A percentile compares a stretch with the other conserved stretches of the same genome.
phyloP scores from a whole-genome alignment of 2,329 filamentous ascomycete species.

The Scopulariopsis brevicaulis region DNA sequence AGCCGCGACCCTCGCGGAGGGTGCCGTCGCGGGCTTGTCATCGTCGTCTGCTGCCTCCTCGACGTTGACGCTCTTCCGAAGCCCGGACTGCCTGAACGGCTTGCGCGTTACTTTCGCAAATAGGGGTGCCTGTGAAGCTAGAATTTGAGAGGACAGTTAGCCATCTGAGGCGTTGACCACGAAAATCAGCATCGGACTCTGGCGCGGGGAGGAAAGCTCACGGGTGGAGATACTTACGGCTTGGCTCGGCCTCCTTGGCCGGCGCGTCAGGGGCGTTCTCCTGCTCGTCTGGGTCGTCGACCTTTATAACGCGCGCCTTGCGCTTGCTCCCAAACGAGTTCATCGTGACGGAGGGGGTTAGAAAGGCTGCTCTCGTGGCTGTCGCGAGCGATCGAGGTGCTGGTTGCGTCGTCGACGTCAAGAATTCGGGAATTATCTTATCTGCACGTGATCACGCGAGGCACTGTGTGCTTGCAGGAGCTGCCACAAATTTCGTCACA shows the following conservation, averaged over 20 bases:
- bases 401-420: background rate
- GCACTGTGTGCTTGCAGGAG: background rate
- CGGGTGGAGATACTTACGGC: background rate
- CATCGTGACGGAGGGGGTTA: constrained; percentile 22
- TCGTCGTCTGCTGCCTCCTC: constrained; percentile 18
- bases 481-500: constrained; percentile 1
- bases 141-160: constrained; percentile 6
- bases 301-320: constrained; percentile 68
- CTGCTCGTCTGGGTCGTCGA: constrained; percentile 52
- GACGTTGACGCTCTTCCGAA: constrained; percentile 44
- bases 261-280: background rate
- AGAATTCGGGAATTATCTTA: constrained; percentile 24
- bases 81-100: constrained; percentile 43
- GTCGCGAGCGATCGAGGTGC: background rate
- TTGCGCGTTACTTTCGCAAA: constrained; percentile 33
- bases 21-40: constrained; percentile 6
- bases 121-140: constrained; percentile 3
- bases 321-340: constrained; percentile 44
- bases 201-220: background rate
- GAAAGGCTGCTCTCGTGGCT: background rate
- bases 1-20: constrained; percentile 10
- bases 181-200: constrained; percentile 13
- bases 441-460: constrained; percentile 30
- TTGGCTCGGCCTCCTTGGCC: background rate
- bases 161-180: constrained; percentile 4